phyloP scores from a whole-genome alignment of 805 yeast species.

The Candida andamanensis region DNA sequence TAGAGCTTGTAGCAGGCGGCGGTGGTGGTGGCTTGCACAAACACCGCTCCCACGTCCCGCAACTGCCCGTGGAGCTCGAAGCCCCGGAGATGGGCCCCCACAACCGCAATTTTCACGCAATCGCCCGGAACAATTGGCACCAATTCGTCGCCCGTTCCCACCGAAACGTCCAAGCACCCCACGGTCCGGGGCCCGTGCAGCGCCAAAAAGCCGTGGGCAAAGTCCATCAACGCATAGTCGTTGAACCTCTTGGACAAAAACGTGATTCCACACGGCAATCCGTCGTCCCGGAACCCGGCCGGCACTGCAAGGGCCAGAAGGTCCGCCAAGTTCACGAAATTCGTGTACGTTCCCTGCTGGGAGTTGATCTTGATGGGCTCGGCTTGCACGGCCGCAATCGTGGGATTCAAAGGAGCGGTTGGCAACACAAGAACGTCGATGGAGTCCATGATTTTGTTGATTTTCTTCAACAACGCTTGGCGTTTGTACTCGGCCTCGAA shows the following conservation, averaged over 20 bases:
- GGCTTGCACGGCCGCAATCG: conserved; percentile 60
- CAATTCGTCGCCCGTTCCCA: conserved; percentile 42
- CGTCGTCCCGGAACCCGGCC: conserved; percentile 77
- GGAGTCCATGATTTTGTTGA: conserved; percentile 47
- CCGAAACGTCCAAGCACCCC: conserved; percentile 44
- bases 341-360: conserved; percentile 96
- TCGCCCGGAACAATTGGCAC: conserved; percentile 42
- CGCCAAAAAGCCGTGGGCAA: conserved; percentile 69
- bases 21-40: conserved; percentile 62
- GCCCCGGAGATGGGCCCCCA: conserved; percentile 91
- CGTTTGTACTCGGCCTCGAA: conserved; percentile 85
- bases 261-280: conserved; percentile 88
- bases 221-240: conserved; percentile 82
- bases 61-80: conserved; percentile 93
- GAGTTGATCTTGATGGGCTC: conserved; percentile 87
- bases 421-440: conserved; percentile 84
- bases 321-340: conserved; percentile 92
- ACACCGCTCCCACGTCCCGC: conserved; percentile 72
- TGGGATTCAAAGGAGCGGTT: conserved; percentile 90
- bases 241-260: conserved; percentile 75
- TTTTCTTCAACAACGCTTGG: conserved; percentile 67
- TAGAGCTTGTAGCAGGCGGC: conserved; percentile 67
- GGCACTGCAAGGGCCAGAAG: conserved; percentile 90
- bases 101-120: conserved; percentile 77
- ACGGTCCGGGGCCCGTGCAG: conserved; percentile 44